Evolutionary conservation across 2,329 filamentous ascomycete genomes (phyloP).

Genomic region (Fusarium falciforme): DNA sequence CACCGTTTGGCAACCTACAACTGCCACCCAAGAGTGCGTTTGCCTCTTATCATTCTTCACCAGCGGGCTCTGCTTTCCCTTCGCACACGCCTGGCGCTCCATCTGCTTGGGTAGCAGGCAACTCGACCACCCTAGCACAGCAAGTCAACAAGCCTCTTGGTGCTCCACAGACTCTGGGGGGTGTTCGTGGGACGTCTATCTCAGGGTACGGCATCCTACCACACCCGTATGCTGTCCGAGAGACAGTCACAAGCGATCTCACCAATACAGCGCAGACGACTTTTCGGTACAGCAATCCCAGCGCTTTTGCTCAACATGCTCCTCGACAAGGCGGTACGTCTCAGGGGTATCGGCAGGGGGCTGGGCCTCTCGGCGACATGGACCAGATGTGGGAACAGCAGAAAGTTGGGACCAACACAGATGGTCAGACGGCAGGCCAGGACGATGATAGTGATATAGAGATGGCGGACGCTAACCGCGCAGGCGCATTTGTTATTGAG

Average conservation of each 20-base stretch:
- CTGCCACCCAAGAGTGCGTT: slow-evolving; percentile 3
- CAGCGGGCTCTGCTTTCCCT: slow-evolving; percentile 15
- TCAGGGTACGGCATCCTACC: slow-evolving; percentile 30
- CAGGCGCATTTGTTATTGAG: background rate
- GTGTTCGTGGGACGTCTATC: background rate
- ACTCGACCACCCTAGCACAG: slow-evolving; percentile 6
- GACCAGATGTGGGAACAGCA: slow-evolving; percentile 19
- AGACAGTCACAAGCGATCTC: slow-evolving; percentile 33
- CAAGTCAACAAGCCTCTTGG: slow-evolving; percentile 5
- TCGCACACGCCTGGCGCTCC: background rate
- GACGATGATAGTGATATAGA: background rate
- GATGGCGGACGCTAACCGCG: background rate
- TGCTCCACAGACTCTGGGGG: background rate
- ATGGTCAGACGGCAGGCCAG: background rate
- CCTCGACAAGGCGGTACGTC: slow-evolving; percentile 8
- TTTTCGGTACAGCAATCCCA: background rate
- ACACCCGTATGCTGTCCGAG: slow-evolving; percentile 34
- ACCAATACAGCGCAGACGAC: background rate
- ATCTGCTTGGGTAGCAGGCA: slow-evolving; percentile 20
- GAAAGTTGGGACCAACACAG: background rate
- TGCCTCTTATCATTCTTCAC: slow-evolving; percentile 9
- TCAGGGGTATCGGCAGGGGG: background rate
- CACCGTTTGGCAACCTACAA: slow-evolving; percentile 3
- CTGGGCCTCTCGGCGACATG: slow-evolving; percentile 21
- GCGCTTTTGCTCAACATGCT: slow-evolving; percentile 5